A percentile compares a stretch with the other conserved stretches of the same genome.
Evolutionary conservation across 2,329 filamentous ascomycete species (phyloP).

Genomic region (Aspergillus sp.): DNA sequence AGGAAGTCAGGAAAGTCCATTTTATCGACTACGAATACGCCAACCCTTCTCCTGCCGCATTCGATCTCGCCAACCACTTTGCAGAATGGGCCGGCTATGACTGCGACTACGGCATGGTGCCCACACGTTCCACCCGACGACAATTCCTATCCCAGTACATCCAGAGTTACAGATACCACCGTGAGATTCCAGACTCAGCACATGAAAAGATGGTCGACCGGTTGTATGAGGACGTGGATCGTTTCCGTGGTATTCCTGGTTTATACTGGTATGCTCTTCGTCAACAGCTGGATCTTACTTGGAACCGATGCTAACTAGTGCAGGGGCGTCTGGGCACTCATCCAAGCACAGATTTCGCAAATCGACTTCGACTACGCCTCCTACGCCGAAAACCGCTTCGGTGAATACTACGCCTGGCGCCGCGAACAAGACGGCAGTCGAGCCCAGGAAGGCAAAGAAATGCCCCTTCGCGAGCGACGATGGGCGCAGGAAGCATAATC

Average conservation of each 20-base stretch:
- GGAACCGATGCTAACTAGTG: constrained; percentile 27
- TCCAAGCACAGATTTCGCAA: constrained; percentile 86
- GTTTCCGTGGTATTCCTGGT: constrained; percentile 81
- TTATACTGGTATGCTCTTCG: constrained; percentile 56
- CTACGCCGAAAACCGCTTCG: constrained; percentile 78
- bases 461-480: constrained; percentile 67
- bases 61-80: constrained; percentile 97
- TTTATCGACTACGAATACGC: constrained; percentile 99
- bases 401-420: constrained; percentile 92
- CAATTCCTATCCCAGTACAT: constrained; percentile 83
- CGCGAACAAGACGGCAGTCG: constrained; percentile 62
- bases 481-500: constrained; percentile 59
- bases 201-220: constrained; percentile 59
- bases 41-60: constrained; percentile 85
- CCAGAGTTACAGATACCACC: constrained; percentile 58
- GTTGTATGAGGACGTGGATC: constrained; percentile 74
- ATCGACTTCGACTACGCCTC: constrained; percentile 96
- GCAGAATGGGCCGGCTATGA: constrained; percentile 97
- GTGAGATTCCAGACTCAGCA: constrained; percentile 28
- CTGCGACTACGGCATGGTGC: constrained; percentile 80
- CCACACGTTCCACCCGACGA: constrained; percentile 66
- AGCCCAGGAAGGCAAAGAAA: constrained; percentile 47
- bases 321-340: constrained; percentile 92
- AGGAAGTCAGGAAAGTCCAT: constrained; percentile 52
- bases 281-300: background rate